Conservation (phyloP, 2,329 filamentous ascomycete genomes). For the Cladorrhinum sp. region DNA sequence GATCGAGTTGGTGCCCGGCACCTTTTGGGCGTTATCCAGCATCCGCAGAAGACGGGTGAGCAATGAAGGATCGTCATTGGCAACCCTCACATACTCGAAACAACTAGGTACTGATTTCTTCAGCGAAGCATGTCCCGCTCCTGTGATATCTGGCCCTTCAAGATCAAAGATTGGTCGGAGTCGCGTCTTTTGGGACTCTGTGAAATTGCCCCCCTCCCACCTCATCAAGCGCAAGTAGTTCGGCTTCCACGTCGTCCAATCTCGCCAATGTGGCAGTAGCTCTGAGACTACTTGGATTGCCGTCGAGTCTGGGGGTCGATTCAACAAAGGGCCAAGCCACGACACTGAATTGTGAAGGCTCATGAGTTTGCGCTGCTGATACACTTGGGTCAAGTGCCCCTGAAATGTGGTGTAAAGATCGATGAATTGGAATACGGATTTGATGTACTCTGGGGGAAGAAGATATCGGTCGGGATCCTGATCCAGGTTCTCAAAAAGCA, state of each 20-base stretch:
- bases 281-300: conserved; percentile 16
- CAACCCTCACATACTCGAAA: conserved; percentile 15
- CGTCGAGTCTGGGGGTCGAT: conserved; percentile 5
- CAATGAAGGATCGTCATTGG: conserved; percentile 7
- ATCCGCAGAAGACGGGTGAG: conserved; percentile 16
- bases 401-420: conserved; percentile 9
- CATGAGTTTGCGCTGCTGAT: conserved; percentile 15
- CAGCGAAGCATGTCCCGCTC: conserved; percentile 8
- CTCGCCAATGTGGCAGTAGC: conserved; percentile 16
- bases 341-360: conserved; percentile 16
- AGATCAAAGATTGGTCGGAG: conserved; percentile 23
- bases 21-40: conserved; percentile 14
- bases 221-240: conserved; percentile 22
- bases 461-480: conserved; percentile 4
- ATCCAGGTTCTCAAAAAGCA: conserved; percentile 12
- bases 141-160: conserved; percentile 25
- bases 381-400: conserved; percentile 2
- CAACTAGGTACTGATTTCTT: conserved; percentile 21
- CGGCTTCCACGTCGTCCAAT: conserved; percentile 24
- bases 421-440: not conserved
- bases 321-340: conserved; percentile 11
- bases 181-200: conserved; percentile 13
- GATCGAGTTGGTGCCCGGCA: conserved; percentile 18
- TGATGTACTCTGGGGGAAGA: conserved; percentile 12
- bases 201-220: conserved; percentile 23